These are phyloP conservation scores for Begonia peltatifolia DNA, from an alignment of 306 rosid genomes.

Conservation along the genomic window DNA sequence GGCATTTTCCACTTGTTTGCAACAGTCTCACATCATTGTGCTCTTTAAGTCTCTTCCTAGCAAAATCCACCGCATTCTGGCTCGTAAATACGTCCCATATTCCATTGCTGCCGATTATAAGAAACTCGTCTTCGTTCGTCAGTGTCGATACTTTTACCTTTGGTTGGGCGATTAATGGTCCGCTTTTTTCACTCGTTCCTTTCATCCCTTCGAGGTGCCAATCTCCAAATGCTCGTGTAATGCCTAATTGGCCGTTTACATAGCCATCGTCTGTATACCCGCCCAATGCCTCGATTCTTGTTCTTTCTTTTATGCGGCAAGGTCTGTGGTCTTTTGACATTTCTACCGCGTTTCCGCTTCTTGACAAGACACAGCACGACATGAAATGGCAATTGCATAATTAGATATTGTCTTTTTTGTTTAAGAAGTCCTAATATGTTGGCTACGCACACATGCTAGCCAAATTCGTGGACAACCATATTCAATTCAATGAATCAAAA, in stretches of 20 bases:
- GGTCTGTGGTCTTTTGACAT: conserved; percentile 89
- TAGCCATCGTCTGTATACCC: conserved; percentile 60
- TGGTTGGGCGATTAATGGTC: conserved; percentile 88
- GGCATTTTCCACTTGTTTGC: conserved; percentile 80
- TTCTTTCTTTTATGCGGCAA: conserved; percentile 49
- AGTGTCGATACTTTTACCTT: conserved; percentile 59
- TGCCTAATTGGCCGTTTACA: conserved; percentile 64
- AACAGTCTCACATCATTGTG: conserved; percentile 68
- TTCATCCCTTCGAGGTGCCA: conserved; percentile 98
- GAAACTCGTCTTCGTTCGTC: conserved; percentile 67
- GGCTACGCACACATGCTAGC: too few species aligned
- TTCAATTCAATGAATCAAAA: too few species aligned
- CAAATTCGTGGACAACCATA: too few species aligned
- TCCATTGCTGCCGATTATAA: conserved; percentile 88
- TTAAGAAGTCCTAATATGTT: too few species aligned
- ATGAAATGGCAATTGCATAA: too few species aligned
- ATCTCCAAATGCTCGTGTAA: conserved; percentile 83
- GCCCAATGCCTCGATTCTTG: conserved; percentile 60
- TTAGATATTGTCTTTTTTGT: too few species aligned
- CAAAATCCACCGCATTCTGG: conserved; percentile 73
- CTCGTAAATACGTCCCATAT: conserved; percentile 79
- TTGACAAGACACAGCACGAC: too few species aligned
- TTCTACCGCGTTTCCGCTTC: conserved; percentile 47
- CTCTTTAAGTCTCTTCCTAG: conserved; percentile 63
- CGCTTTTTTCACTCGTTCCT: conserved; percentile 40